Evolutionary conservation across 2,329 filamentous ascomycete genomes (phyloP), one percentile per base, ranked within the genome.

Genomic region (Pseudogymnoascus sp.): DNA sequence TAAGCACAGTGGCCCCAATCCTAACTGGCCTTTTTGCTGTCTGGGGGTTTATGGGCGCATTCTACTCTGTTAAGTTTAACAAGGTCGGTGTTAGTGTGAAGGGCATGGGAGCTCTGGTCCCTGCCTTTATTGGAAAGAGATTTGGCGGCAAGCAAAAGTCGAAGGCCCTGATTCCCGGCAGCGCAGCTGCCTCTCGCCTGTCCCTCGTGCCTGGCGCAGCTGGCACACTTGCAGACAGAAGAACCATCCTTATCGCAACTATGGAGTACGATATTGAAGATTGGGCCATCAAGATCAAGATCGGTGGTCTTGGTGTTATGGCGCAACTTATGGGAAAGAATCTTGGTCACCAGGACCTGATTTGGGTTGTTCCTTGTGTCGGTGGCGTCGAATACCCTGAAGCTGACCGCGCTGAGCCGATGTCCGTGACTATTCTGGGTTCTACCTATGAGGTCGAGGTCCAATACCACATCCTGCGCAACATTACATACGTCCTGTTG

Each of bases 241-340:
- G 83, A n/a, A 87, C 81, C 33, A 82, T 88, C 1, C 78, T 89
- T 21, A 87, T 89, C 62, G 86, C 85, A 11, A 88, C 86, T 6
- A 88, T 89, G 83, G 86, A 89, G 72, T 89, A 89, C 73, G 85
- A 88, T 65, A 88, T 89, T 65, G 83, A 86, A 63, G 86, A 89
- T 70, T 88, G 86, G 83, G 79, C 75, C 3, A 86, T 89, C 75
- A 88, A 87, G 73, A 85, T 89, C 75, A 89, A 89, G 75, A 89
- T 89, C 56, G 86, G 86, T 65, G 86, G 86, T 65, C 77, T 89
- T 4, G 86, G 86, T 72, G 86, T 88, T 65, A 89, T 89, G 86
- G 85, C 86, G 35, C 83, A 87, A 68, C 75, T 88, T 1, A 38
- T 88, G 86, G 83, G 83, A 17, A 86, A 86, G 70, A 82, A 85